Evolutionary conservation across 495 filamentous ascomycete species (phyloP), one percentile per base, ranked within the genome.

Genomic region (Hypoxylon fuscum): DNA sequence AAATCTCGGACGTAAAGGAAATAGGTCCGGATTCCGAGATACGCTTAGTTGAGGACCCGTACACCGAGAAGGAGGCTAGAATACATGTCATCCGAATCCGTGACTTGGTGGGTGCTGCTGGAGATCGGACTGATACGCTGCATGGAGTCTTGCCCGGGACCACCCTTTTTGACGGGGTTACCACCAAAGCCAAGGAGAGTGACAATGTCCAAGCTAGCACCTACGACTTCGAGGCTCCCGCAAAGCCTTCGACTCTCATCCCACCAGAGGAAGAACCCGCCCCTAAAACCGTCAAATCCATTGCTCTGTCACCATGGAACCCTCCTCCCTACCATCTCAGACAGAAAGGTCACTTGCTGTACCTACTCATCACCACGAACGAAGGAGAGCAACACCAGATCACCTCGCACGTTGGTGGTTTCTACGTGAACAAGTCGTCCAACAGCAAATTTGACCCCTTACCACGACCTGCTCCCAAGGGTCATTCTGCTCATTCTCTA

Each of bases 51-150:
- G 92, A 97, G 76, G 96, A 99, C 69, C 91, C 96, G 14, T 99
- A 99, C 74, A 99, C 92, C 20, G 96, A 98, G 79, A 98, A 96
- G 81, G 95, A 98, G 75, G 94, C 96, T 45, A 88, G 96, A 59
- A 88, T 98, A 81, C 96, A 99, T 75, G 77, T 97, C 45, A 85
- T 98, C 40, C 83, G 96, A 46, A 86, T 96, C 49, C 81, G 96
- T 60, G 96, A 99, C 64, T 80, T 99, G 43, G 90, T 99, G 55
- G 96, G 96, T 43, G 93, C 93, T 62, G 86, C 93, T 27, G 92
- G 92, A 18, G 87, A 96, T 73, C 88, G 93, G 46, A 87, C 92
- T 27, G 96, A 98, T 74, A 88, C 86, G 40, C 80, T 95, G n/a
- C 87, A 93, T 55, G 96, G 96, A 59, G 85, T 97, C 55, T 81